phyloP scores from a whole-genome alignment of 306 rosid genomes.

The Dryas alaskensis region DNA sequence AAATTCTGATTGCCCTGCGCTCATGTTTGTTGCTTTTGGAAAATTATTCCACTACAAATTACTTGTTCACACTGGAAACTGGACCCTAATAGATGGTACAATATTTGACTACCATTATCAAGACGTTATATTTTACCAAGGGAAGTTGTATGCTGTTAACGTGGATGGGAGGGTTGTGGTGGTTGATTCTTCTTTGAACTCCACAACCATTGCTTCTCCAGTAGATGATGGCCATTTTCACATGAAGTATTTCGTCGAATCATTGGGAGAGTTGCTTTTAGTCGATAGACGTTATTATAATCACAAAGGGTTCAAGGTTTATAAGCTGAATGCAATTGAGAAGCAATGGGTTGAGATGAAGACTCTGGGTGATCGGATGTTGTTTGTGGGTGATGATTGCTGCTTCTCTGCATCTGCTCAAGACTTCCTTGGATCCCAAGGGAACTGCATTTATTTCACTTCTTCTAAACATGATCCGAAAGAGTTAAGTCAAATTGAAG shows the following conservation, averaged over 20 bases:
- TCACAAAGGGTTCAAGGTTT: background rate
- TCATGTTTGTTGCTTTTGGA: background rate
- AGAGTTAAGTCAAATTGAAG: background rate
- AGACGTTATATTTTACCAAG: background rate
- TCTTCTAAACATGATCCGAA: too few species aligned
- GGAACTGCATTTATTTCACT: background rate
- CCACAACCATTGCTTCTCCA: background rate
- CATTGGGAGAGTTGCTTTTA: conserved; percentile 15
- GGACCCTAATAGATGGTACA: too few species aligned
- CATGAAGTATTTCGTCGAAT: conserved; percentile 33
- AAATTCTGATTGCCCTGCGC: background rate
- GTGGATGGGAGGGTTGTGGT: background rate
- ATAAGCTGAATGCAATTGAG: too few species aligned
- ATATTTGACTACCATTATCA: background rate
- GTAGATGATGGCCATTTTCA: background rate
- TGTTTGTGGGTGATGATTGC: background rate
- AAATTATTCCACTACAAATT: background rate
- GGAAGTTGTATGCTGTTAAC: background rate
- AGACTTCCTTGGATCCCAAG: conserved; percentile 5
- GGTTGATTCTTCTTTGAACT: background rate
- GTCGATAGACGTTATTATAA: background rate
- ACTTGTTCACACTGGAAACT: background rate
- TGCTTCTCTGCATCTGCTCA: conserved; percentile 5
- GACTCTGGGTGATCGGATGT: background rate
- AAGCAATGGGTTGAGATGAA: background rate